A percentile compares a stretch with the other conserved stretches of the same genome.
Conservation (phyloP, 106 monocot genomes). For the Acorus gramineus region DNA sequence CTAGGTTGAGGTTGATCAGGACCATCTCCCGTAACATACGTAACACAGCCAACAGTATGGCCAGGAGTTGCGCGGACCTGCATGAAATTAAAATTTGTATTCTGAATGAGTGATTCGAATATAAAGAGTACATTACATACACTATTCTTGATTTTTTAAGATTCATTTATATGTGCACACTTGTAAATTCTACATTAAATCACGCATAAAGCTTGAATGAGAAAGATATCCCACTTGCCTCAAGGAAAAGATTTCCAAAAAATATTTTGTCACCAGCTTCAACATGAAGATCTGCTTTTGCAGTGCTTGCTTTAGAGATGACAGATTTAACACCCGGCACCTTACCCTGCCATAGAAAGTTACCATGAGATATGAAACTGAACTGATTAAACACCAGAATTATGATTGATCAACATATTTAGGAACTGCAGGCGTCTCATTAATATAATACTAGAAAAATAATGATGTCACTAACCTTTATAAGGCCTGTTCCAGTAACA, state of each 20-base stretch:
- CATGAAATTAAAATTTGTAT: slow-evolving; percentile 2
- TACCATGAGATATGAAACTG: not conserved
- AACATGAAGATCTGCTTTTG: slow-evolving; percentile 73
- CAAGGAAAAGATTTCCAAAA: slow-evolving; percentile 71
- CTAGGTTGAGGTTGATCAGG: slow-evolving; percentile 65
- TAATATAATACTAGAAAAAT: not conserved
- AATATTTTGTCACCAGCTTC: slow-evolving; percentile 67
- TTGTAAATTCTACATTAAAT: no score
- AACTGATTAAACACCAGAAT: no score
- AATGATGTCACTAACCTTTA: slow-evolving; percentile 45
- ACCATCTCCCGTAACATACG: slow-evolving; percentile 78
- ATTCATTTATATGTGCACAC: no score
- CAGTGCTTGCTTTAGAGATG: slow-evolving; percentile 64
- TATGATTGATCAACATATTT: no score
- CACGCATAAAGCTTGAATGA: no score
- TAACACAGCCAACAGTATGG: slow-evolving; percentile 82
- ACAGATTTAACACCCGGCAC: slow-evolving; percentile 74
- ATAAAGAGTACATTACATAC: no score
- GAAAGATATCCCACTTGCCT: slow-evolving; percentile 17
- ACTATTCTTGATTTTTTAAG: no score
- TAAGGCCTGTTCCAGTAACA: slow-evolving; percentile 83
- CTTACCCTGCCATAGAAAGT: slow-evolving; percentile 36
- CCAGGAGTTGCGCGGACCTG: slow-evolving; percentile 95
- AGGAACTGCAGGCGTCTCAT: no score
- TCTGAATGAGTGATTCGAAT: no score